Conservation (phyloP, 805 yeast species). For the Candida qinlingensis region DNA sequence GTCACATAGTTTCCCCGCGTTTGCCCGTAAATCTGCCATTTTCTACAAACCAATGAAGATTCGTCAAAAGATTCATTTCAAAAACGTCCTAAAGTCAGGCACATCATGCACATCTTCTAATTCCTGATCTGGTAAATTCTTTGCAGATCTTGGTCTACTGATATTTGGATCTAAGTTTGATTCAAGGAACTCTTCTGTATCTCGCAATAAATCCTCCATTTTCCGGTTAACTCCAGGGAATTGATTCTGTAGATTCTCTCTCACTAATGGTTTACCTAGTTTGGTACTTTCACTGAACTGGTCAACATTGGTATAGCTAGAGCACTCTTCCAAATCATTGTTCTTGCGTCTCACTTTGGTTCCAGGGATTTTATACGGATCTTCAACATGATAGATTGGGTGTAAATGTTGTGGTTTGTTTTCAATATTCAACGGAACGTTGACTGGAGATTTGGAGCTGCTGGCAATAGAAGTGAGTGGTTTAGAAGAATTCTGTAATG, state of each 20-base stretch:
- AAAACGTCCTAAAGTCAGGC: too few relatives aligned
- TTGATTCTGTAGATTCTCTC: too few relatives aligned
- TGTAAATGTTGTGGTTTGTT: not conserved
- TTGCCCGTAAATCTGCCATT: not conserved
- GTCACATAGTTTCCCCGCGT: not conserved
- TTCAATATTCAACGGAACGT: not conserved
- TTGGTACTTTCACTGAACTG: too few relatives aligned
- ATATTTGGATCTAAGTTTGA: not conserved
- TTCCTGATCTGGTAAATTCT: too few relatives aligned
- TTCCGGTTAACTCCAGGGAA: not conserved
- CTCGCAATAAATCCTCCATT: constrained; percentile 4
- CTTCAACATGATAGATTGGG: constrained; percentile 4
- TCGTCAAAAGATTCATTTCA: too few relatives aligned
- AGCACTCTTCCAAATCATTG: too few relatives aligned
- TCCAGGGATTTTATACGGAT: constrained; percentile 3
- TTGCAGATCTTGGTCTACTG: too few relatives aligned
- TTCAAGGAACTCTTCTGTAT: constrained; percentile 2
- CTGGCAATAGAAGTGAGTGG: not conserved
- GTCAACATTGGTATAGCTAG: too few relatives aligned
- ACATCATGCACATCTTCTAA: too few relatives aligned
- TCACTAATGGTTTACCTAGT: too few relatives aligned
- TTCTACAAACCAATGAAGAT: not conserved
- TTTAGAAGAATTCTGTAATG: not conserved
- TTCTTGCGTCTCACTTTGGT: not conserved
- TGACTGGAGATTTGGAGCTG: not conserved